Evolutionary conservation across 2,329 filamentous ascomycete species (phyloP).

Genomic region (Pseudocercospora fuligena): DNA sequence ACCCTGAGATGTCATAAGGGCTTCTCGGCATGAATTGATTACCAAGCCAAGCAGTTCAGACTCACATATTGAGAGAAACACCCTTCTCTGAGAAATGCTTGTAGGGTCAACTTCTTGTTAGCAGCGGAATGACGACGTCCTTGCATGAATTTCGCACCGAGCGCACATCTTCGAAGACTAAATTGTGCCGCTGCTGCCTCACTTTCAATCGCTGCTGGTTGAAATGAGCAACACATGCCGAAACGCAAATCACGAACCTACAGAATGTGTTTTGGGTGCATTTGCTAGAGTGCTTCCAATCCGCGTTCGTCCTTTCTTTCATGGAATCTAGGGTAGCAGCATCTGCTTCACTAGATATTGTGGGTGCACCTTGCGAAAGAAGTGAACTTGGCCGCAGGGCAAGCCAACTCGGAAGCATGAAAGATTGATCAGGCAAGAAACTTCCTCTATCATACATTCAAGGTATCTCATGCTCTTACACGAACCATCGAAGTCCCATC

Average conservation of each 20-base stretch:
- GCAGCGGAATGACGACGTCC: background rate
- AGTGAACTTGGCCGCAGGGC: background rate
- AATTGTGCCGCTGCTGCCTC: background rate
- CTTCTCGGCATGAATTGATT: background rate
- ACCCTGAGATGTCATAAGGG: background rate
- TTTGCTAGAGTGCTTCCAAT: too few species aligned
- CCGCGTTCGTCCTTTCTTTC: too few species aligned
- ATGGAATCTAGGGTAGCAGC: too few species aligned
- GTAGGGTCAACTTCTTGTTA: background rate
- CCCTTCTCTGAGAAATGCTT: background rate
- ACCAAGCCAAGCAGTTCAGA: background rate
- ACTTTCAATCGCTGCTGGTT: background rate
- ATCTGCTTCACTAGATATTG: too few species aligned
- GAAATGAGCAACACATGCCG: background rate
- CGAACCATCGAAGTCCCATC: too few species aligned
- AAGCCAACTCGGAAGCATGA: background rate
- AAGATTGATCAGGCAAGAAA: background rate
- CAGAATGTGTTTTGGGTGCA: background rate
- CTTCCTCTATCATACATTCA: background rate
- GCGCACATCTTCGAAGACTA: background rate
- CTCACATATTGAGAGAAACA: background rate
- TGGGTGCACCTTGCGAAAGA: background rate
- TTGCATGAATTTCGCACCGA: background rate
- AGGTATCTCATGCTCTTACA: too few species aligned
- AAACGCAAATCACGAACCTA: background rate